Evolutionary conservation across 2,329 filamentous ascomycete genomes (phyloP), one percentile per base, ranked within the genome.

Genomic region (Neopestalotiopsis clavispora): DNA sequence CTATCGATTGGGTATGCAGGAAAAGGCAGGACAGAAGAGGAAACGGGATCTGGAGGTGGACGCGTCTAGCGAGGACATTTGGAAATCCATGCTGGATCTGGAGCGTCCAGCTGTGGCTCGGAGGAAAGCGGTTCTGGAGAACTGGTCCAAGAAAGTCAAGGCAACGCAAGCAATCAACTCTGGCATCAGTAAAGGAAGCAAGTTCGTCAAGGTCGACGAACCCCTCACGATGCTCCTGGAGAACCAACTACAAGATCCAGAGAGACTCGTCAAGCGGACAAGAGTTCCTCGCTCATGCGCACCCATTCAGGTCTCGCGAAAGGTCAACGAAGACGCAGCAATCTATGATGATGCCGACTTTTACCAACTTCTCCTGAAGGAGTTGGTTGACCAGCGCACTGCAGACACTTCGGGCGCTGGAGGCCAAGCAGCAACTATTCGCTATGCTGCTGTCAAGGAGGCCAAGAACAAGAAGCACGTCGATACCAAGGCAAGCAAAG

Each of bases 291-390:
- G 93, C 23, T 94, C 92, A 1, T 95, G 93, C 75, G 93, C 93
- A 0, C 93, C 93, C 0, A 81, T 89, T 0, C 93, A 95, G 74
- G 86, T 87, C 0, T 85, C 85, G 38, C 82, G 82, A 71, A 87
- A 88, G 76, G 76, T 90, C 30, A 80, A 82, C 10, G 86, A 91
- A 73, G 90, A 91, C 75, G 78, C 80, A 1, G 81, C 84, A 23
- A 90, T 97, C 73, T 99, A 96, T 83, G 95, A 98, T 78, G 96
- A 99, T 75, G 94, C 93, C 12, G 91, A 97, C 78, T 98, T 98
- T 80, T 99, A 99, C 82, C 94, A 97, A 78, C 84, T 96, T 14
- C 87, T 99, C 2, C 89, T 99, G 34, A 97, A 97, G 79, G 94
- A 97, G 76, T 90, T 99, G 1, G 92, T 99, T 10, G 94, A 97